Evolutionary conservation across 179 eudicot species (phyloP), one percentile per base, ranked within the genome.

Genomic region (Heliamphora pulchella): DNA sequence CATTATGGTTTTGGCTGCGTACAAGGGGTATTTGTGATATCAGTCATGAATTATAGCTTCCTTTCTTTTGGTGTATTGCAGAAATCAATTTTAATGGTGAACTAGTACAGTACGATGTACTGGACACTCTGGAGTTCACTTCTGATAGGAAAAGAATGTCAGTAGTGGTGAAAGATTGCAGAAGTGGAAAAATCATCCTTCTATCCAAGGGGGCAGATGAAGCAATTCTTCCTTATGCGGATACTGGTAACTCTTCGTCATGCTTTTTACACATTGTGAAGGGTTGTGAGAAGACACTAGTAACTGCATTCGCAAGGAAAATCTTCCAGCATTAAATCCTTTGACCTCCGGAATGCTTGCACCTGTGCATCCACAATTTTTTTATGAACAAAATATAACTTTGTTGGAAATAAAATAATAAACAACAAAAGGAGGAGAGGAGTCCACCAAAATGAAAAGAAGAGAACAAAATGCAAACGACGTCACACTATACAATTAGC

Each of bases 121-220:
- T 94, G 81, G 98, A 96, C 80, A 90, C 81, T 72, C 88, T 96
- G 82, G 99, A 96, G 86, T 96, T 96, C 87, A 94, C 98, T 74
- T 96, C 99, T 84, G 99, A 96, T 64, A 84, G 99, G 90, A 96
- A 96, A 87, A 91, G 93, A 82, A 96, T 96, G 99, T 94, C 99
- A 47, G 91, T 94, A 41, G 93, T 96, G 71, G 90, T 92, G 67
- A 92, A 87, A 85, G 98, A 92, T 84, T 83, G 85, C 67, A 88
- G 85, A 77, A 89, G 88, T 84, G 93, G 96, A 44, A 89, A 91
- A 82, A 89, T 92, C 46, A 54, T 92, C 78, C 94, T 96, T 78
- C 81, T 96, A 76, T 90, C 98, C 6, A 96, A 96, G 87, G 99
- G 99, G 68, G 99, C 99, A 22, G 99, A 96, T 91, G 99, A 96